Percentiles rank a stretch among this genome's conserved stretches.
phyloP scores from a whole-genome alignment of 2,329 filamentous ascomycete species.

The Penicillium sp. region DNA sequence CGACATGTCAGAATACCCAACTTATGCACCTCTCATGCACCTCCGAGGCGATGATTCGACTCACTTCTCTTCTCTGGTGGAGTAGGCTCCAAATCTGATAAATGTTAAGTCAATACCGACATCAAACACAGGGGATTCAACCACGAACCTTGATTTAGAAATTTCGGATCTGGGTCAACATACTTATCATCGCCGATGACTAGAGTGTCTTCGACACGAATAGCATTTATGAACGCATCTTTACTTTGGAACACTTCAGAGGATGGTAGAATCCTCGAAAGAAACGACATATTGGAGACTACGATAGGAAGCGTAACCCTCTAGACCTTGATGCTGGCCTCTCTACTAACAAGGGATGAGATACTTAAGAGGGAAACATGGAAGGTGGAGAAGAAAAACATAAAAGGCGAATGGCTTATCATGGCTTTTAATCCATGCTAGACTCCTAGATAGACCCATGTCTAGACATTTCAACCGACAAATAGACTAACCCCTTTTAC shows the following conservation, averaged over 20 bases:
- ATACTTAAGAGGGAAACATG: not conserved
- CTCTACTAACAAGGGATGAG: not conserved
- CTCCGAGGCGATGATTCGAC: not conserved
- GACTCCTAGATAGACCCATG: not conserved
- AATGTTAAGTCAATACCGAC: not conserved
- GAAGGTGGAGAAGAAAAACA: not conserved
- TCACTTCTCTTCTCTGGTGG: not conserved
- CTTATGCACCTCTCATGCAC: not conserved
- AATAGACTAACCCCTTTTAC: not conserved
- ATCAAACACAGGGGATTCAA: too few species aligned
- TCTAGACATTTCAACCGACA: not conserved
- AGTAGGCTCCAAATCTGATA: not conserved
- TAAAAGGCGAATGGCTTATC: not conserved
- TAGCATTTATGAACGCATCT: not conserved
- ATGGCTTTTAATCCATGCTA: not conserved
- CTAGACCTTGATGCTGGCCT: not conserved
- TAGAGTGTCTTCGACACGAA: not conserved
- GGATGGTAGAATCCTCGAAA: not conserved
- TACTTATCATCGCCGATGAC: not conserved
- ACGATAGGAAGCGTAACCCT: not conserved
- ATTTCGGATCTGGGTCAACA: not conserved
- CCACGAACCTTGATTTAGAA: not conserved
- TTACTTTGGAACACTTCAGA: not conserved
- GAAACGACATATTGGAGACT: not conserved
- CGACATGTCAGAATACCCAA: not conserved